Evolutionary conservation across 108 stramenopile genomes (phyloP).

Genomic region (Bacterosira constricta): DNA sequence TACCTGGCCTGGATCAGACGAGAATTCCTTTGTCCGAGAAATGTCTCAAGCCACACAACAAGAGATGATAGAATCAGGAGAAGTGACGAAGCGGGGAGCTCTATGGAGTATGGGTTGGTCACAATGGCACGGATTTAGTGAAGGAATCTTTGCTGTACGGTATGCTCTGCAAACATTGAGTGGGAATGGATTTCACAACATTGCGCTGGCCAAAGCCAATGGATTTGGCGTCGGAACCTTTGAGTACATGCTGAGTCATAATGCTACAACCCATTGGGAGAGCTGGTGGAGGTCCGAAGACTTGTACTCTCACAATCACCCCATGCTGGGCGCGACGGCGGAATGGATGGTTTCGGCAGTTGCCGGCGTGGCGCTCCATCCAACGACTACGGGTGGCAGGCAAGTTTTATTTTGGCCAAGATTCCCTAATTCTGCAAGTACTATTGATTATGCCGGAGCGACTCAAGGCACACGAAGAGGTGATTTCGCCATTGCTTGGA

Average conservation of each 20-base stretch:
- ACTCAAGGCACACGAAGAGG: constrained; percentile 49
- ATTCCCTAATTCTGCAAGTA: constrained; percentile 40
- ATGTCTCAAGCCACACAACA: constrained; percentile 4
- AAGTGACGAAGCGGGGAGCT: constrained; percentile 27
- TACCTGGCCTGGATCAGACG: constrained; percentile 47
- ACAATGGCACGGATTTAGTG: constrained; percentile 50
- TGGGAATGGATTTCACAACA: constrained; percentile 46
- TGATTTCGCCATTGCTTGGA: constrained; percentile 49
- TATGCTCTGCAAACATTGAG: constrained; percentile 49
- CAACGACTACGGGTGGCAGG: constrained; percentile 33
- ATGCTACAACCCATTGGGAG: constrained; percentile 65
- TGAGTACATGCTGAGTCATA: constrained; percentile 52
- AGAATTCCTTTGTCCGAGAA: constrained; percentile 15
- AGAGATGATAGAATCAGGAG: constrained; percentile 34
- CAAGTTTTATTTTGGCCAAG: constrained; percentile 47
- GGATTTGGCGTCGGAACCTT: constrained; percentile 49
- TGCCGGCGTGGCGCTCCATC: constrained; percentile 43
- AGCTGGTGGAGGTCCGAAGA: constrained; percentile 54
- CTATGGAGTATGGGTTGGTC: constrained; percentile 48
- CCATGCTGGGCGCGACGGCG: constrained; percentile 56
- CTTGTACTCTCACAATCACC: constrained; percentile 56
- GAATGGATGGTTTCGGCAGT: constrained; percentile 57
- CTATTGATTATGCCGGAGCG: constrained; percentile 32
- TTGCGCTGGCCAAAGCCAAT: constrained; percentile 38
- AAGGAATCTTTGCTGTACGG: constrained; percentile 46